Conservation (phyloP, 345 rosid species). For the Syzygium oleosum region DNA sequence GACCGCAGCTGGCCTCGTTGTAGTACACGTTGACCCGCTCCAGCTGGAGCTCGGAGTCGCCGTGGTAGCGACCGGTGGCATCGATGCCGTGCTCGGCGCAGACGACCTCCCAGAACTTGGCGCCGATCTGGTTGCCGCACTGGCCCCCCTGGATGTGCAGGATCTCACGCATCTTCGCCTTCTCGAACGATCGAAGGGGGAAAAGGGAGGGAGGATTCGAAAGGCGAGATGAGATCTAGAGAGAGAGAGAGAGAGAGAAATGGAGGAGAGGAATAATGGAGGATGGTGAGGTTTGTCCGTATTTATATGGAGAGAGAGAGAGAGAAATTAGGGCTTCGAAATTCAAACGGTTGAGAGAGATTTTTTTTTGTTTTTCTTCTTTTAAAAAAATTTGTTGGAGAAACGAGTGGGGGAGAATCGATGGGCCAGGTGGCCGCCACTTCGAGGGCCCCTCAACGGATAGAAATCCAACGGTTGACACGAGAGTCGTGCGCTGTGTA, state of each 20-base stretch:
- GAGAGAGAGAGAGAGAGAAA: not conserved
- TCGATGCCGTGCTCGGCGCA: conserved; percentile 53
- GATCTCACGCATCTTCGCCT: conserved; percentile 46
- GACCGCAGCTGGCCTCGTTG: conserved; percentile 59
- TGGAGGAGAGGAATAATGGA: not conserved
- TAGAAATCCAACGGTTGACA: not conserved
- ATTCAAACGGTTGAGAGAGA: not conserved
- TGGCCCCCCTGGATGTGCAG: conserved; percentile 64
- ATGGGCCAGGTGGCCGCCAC: conserved; percentile 8
- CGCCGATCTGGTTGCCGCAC: conserved; percentile 65
- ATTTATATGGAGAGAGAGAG: not conserved
- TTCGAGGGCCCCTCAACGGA: conserved; percentile 4
- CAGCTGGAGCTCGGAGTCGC: conserved; percentile 45
- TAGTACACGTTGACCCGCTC: conserved; percentile 53
- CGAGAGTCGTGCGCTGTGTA: not conserved
- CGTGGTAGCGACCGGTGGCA: conserved; percentile 36
- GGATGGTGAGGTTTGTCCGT: not conserved
- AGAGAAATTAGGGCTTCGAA: not conserved
- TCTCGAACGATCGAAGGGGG: not conserved
- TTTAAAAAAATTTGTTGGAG: not conserved
- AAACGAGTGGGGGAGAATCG: not conserved
- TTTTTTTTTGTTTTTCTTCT: not conserved
- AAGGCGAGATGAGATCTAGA: conserved; percentile 1
- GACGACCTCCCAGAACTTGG: conserved; percentile 62
- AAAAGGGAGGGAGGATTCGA: not conserved